phyloP scores from a whole-genome alignment of 2,329 filamentous ascomycete genomes.

The Fusarium sororula region DNA sequence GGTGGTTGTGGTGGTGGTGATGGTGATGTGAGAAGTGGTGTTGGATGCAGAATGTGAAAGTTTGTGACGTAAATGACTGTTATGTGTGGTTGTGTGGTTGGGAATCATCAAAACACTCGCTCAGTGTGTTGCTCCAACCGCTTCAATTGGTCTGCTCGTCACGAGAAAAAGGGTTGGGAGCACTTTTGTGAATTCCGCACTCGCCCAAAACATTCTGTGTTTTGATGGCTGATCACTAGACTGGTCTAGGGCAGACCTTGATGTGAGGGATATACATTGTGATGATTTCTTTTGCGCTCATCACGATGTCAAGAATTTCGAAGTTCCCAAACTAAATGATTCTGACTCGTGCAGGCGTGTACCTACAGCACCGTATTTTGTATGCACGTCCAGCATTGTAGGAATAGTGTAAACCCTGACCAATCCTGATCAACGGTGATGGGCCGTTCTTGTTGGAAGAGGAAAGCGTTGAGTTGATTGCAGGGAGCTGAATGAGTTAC shows the following conservation, averaged over 20 bases:
- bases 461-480: not conserved
- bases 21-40: constrained; percentile 27
- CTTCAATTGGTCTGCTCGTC: constrained; percentile 26
- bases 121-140: constrained; percentile 27
- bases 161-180: constrained; percentile 29
- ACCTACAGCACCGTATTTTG: not conserved
- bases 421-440: not conserved
- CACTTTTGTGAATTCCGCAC: constrained; percentile 31
- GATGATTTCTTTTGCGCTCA: constrained; percentile 13
- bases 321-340: constrained; percentile 37
- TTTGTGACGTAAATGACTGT: constrained; percentile 37
- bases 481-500: not conserved
- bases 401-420: constrained; percentile 14
- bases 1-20: not conserved
- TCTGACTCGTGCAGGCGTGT: constrained; percentile 40
- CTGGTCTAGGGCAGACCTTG: constrained; percentile 17
- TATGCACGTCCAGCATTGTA: not conserved
- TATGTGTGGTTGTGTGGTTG: constrained; percentile 32
- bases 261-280: constrained; percentile 19
- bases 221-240: constrained; percentile 36
- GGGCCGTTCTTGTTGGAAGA: not conserved
- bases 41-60: constrained; percentile 18
- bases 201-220: constrained; percentile 13
- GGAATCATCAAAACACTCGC: constrained; percentile 12
- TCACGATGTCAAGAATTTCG: constrained; percentile 33